phyloP scores from a whole-genome alignment of 1,284 basidiomycete species.

The Leccinum angustisporum region DNA sequence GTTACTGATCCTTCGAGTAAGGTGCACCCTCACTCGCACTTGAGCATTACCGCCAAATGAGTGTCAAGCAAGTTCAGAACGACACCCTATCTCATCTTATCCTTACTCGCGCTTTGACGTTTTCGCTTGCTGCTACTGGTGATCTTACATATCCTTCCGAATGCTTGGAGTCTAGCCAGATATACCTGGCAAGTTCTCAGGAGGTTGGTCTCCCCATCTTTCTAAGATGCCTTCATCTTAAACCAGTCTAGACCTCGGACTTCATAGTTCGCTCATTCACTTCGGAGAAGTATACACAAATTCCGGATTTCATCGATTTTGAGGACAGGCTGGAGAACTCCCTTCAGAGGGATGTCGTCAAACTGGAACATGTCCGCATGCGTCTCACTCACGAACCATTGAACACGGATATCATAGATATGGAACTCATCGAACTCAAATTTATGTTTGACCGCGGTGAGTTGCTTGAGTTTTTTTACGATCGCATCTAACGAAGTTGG shows the following conservation, averaged over 20 bases:
- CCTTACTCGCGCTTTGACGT: slow-evolving; percentile 75
- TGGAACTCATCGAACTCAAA: slow-evolving; percentile 81
- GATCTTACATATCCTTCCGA: slow-evolving; percentile 71
- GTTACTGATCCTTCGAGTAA: slow-evolving; percentile 30
- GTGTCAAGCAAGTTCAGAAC: slow-evolving; percentile 79
- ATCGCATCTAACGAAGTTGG: slow-evolving; percentile 11
- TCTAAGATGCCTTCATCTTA: slow-evolving; percentile 4
- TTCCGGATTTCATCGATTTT: slow-evolving; percentile 78
- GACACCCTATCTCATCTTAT: slow-evolving; percentile 84
- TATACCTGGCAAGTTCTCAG: slow-evolving; percentile 73
- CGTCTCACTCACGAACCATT: slow-evolving; percentile 72
- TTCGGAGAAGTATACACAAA: slow-evolving; percentile 80
- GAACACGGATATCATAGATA: slow-evolving; percentile 65
- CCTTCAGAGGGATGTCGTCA: slow-evolving; percentile 73
- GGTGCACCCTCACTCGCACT: slow-evolving; percentile 68
- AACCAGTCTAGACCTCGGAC: slow-evolving; percentile 62
- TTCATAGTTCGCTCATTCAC: slow-evolving; percentile 76
- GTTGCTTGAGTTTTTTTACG: slow-evolving; percentile 28
- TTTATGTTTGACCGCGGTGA: slow-evolving; percentile 78
- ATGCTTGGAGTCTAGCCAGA: slow-evolving; percentile 74
- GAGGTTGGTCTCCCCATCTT: slow-evolving; percentile 48
- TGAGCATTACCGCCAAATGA: slow-evolving; percentile 74
- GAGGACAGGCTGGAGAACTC: slow-evolving; percentile 79
- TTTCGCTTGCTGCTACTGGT: slow-evolving; percentile 69
- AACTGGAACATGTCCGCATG: slow-evolving; percentile 81